Base-by-base conservation (phyloP, 768 basidiomycete genomes). In the Leccinum boreale region DNA sequence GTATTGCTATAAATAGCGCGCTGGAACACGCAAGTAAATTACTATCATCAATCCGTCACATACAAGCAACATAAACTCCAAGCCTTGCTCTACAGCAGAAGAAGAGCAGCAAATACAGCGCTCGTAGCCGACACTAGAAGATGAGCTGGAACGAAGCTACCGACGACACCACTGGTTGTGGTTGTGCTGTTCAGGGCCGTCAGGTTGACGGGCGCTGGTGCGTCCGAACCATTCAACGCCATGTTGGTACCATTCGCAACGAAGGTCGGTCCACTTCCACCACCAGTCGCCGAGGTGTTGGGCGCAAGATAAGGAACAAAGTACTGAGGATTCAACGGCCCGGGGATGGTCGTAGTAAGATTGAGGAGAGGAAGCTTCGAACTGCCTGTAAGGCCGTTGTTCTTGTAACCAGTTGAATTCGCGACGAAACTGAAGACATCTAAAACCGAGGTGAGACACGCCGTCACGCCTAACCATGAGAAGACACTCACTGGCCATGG, bases 341-440 rank as follows among this genome's bases (percentile, higher is more conserved):
- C 79, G 5, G 78, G 73, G 55, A 73, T 73, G 17, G 63, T 73
- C 36, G 58, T 64, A 3, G 75, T 76, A 4, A 73, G 19, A 65
- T 81, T 79, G 33, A 77, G 72, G 24, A 72, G 62, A 17, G 80
- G 74, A 19, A 72, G 58, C 36, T 70, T 51, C 5, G 67, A 65
- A 7, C 15, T 24, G 15, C 33, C 45, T 39, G 70, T 67, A 45
- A 73, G 52, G 61, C 74, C 76, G 21, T 64, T 71, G 67, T 80
- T 78, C 54, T 63, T 65, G 70, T 85, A 81, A 31, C 74, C 75
- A 7, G 79, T 79, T 12, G 67, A 66, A 46, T 77, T 63, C 2
- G 79, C 81, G 33, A 85, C 81, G 59, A 82, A 73, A n/a, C 64
- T 56, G 70, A 79, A 82, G 52, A 85, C 82, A 60, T 85, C 84